Conservation (phyloP, 164 flowering plant species). For the Piper betle region DNA sequence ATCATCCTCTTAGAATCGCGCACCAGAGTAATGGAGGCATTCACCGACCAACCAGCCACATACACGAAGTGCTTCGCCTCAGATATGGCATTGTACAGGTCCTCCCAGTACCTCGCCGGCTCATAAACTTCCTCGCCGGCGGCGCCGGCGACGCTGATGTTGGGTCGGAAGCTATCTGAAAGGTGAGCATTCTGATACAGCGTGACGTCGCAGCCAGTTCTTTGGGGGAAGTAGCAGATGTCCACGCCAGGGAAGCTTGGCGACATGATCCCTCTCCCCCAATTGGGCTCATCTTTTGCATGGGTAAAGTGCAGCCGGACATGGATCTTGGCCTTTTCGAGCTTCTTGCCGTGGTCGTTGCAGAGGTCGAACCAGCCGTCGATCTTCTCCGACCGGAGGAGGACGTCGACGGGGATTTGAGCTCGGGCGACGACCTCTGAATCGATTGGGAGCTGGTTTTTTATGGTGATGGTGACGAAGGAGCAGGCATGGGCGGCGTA, state of each 20-base stretch:
- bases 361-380: slow-evolving; percentile 14
- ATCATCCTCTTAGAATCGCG: slow-evolving; percentile 52
- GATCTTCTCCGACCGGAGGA: slow-evolving; percentile 43
- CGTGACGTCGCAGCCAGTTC: slow-evolving; percentile 47
- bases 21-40: slow-evolving; percentile 49
- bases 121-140: slow-evolving; percentile 1
- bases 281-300: slow-evolving; percentile 44
- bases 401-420: slow-evolving; percentile 25
- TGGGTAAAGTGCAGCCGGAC: slow-evolving; percentile 62
- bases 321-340: slow-evolving; percentile 36
- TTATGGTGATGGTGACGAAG: slow-evolving; percentile 48
- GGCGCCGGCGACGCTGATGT: slow-evolving; percentile 13
- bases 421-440: slow-evolving; percentile 44
- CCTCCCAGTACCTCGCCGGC: slow-evolving; percentile 81
- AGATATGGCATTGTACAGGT: slow-evolving; percentile 70
- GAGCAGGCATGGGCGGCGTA: slow-evolving; percentile 62
- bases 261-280: slow-evolving; percentile 32
- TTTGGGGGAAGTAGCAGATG: slow-evolving; percentile 50
- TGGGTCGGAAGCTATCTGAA: slow-evolving; percentile 39
- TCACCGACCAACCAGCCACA: slow-evolving; percentile 90
- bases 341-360: slow-evolving; percentile 37
- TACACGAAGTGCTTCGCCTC: slow-evolving; percentile 71
- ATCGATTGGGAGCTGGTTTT: slow-evolving; percentile 42
- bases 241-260: slow-evolving; percentile 39
- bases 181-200: slow-evolving; percentile 91